phyloP scores from a whole-genome alignment of 1,284 basidiomycete genomes.

The Stygiomarasmius scandens region DNA sequence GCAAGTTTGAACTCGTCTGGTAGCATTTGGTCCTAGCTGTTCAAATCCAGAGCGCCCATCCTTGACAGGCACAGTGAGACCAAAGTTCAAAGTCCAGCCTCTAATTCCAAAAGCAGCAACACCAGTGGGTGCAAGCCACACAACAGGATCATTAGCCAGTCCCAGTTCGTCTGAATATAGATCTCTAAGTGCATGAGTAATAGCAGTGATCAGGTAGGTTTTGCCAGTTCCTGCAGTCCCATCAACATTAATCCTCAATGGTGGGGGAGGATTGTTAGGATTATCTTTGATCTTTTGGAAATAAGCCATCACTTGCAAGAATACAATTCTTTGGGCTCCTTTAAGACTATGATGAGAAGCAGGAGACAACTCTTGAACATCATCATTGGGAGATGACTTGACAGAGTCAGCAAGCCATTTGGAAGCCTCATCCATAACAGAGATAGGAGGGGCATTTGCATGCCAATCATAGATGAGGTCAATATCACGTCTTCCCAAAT shows the following conservation, averaged over 20 bases:
- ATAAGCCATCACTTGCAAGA: no score
- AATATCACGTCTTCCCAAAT: constrained; percentile 4
- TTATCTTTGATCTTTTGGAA: no score
- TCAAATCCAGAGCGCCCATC: background rate
- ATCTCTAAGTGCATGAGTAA: constrained; percentile 16
- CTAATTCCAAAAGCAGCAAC: background rate
- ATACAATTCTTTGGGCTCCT: background rate
- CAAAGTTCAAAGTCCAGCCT: background rate
- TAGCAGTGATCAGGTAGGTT: constrained; percentile 20
- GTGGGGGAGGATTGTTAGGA: background rate
- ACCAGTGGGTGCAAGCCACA: constrained; percentile 10
- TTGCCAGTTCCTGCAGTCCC: constrained; percentile 22
- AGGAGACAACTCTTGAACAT: background rate
- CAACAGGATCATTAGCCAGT: constrained; percentile 11
- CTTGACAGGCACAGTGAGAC: constrained; percentile 5
- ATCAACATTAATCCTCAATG: constrained; percentile 18
- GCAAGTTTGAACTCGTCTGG: background rate
- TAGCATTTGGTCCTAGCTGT: background rate
- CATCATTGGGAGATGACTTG: constrained; percentile 3
- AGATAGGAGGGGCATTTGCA: background rate
- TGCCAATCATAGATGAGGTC: constrained; percentile 6
- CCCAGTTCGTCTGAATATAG: background rate
- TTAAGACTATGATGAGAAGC: background rate
- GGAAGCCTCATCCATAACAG: background rate
- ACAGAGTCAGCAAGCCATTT: background rate